A percentile compares a stretch with the other conserved stretches of the same genome.
phyloP scores from a whole-genome alignment of 176 grass and related monocot genomes.

The maize (Zea mays) region Zm-B73-REFERENCE-NAM-5.0 NC_050100.1:11903001-11903500 shows the following conservation, averaged over 20 bases:
- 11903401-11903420: constrained; percentile 37
- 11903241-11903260: constrained; percentile 44
- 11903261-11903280: constrained; percentile 37
- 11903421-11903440: constrained; percentile 38
- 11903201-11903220: neutral
- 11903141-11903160: neutral
- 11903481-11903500: constrained; percentile 52
- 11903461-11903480: constrained; percentile 24
- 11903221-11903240: constrained; percentile 17
- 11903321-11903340: constrained; percentile 5
- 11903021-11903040: neutral
- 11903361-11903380: constrained; percentile 21
- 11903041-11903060: neutral
- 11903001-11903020: neutral
- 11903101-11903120: neutral
- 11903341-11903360: constrained; percentile 54
- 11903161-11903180: neutral
- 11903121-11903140: neutral
- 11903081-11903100: neutral
- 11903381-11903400: constrained; percentile 28
- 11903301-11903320: constrained; percentile 9
- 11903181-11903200: neutral
- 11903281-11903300: constrained; percentile 19
- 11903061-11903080: neutral
- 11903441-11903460: constrained; percentile 14